These are phyloP conservation scores for Tuber borchii DNA, from an alignment of 495 filamentous ascomycete genomes.

Conservation along the genomic window DNA sequence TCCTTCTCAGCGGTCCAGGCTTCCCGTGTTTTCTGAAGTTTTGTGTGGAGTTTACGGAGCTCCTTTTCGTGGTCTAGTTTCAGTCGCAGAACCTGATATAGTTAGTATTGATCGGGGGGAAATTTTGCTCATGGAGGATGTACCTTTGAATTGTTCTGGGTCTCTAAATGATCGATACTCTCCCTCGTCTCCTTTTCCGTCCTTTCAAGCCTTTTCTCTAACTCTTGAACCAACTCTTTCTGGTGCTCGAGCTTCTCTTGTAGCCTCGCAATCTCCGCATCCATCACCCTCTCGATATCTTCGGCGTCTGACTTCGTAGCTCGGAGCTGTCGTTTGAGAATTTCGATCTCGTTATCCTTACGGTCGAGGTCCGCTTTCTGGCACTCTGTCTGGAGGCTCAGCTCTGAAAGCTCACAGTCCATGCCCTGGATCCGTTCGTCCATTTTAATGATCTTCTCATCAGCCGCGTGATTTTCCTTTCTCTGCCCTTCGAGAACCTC, in stretches of 20 bases:
- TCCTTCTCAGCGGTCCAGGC: conserved; percentile 26
- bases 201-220: conserved; percentile 26
- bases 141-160: conserved; percentile 27
- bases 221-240: conserved; percentile 12
- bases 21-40: conserved; percentile 24
- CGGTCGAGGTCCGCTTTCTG: conserved; percentile 15
- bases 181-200: conserved; percentile 22
- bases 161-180: conserved; percentile 24
- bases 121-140: background rate
- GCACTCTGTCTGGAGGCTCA: conserved; percentile 15
- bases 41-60: conserved; percentile 19
- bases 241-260: conserved; percentile 20
- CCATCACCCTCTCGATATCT: conserved; percentile 19
- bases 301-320: conserved; percentile 10
- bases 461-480: conserved; percentile 13
- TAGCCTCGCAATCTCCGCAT: conserved; percentile 17
- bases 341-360: conserved; percentile 28
- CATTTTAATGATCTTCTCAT: background rate
- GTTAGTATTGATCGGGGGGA: background rate
- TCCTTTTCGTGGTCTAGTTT: conserved; percentile 28
- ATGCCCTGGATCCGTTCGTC: conserved; percentile 11
- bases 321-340: conserved; percentile 20
- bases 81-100: conserved; percentile 16
- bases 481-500: conserved; percentile 9
- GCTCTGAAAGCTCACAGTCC: conserved; percentile 17